Evolutionary conservation across 805 yeast species (phyloP).

Genomic region (Metschnikowia bowlesiae): DNA sequence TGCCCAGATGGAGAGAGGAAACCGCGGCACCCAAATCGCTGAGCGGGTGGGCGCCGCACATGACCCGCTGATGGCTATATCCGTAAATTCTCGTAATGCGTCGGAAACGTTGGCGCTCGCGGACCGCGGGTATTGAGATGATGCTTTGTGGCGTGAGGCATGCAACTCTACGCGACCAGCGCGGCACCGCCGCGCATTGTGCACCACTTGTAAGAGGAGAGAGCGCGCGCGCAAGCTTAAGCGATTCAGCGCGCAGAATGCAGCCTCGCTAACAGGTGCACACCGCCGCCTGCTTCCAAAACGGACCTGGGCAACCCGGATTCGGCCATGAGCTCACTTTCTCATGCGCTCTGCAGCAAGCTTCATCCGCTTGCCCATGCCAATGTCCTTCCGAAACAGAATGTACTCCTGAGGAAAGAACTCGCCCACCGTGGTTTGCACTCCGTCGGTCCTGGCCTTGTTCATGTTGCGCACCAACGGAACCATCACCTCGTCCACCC

Average conservation of each 20-base stretch:
- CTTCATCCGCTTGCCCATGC: constrained; percentile 57
- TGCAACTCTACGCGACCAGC: background rate
- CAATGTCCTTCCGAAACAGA: constrained; percentile 41
- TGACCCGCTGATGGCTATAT: background rate
- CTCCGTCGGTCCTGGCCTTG: constrained; percentile 48
- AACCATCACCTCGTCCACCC: constrained; percentile 75
- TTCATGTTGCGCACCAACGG: constrained; percentile 84
- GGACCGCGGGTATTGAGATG: background rate
- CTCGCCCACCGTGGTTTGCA: constrained; percentile 59
- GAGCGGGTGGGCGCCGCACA: no score
- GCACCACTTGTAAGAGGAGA: no score
- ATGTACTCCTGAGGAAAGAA: constrained; percentile 62
- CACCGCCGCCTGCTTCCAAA: background rate
- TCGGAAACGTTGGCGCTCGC: background rate
- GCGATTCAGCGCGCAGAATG: background rate
- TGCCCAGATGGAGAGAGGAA: no score
- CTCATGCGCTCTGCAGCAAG: constrained; percentile 41
- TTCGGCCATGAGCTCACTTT: background rate
- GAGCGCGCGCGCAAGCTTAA: background rate
- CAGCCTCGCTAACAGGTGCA: no score
- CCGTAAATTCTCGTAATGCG: background rate
- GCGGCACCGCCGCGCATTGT: background rate
- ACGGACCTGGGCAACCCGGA: background rate
- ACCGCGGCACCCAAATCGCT: no score
- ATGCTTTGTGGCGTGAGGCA: background rate